A percentile compares a stretch with the other conserved stretches of the same genome.
Conservation (phyloP, 352 stramenopile genomes). For the Pythium aristosporum region DNA sequence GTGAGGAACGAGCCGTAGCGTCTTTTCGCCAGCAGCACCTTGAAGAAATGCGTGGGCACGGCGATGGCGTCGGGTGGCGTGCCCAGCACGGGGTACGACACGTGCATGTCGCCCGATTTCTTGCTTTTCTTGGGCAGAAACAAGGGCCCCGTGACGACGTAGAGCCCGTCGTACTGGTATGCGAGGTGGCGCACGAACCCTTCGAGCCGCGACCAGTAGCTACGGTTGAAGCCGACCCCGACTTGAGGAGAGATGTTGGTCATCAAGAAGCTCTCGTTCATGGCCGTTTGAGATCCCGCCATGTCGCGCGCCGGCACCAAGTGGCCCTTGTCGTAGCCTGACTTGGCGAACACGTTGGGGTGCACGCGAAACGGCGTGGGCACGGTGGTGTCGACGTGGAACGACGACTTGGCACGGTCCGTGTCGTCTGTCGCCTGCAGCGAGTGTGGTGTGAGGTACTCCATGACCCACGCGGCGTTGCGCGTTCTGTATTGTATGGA, state of each 20-base stretch:
- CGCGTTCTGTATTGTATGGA: conserved; percentile 44
- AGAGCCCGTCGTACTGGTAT: conserved; percentile 72
- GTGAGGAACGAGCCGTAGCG: conserved; percentile 65
- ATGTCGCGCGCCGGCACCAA: conserved; percentile 92
- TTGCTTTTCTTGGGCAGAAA: conserved; percentile 89
- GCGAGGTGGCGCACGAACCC: conserved; percentile 84
- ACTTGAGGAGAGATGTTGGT: conserved; percentile 94
- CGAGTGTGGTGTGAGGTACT: conserved; percentile 74
- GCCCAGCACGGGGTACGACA: conserved; percentile 83
- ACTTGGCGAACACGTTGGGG: conserved; percentile 87
- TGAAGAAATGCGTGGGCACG: conserved; percentile 97
- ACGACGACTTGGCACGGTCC: conserved; percentile 83
- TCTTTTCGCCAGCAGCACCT: conserved; percentile 85
- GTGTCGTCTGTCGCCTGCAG: conserved; percentile 66
- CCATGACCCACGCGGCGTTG: conserved; percentile 86
- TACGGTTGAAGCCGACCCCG: conserved; percentile 84
- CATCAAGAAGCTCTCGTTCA: conserved; percentile 95
- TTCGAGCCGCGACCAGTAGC: conserved; percentile 87
- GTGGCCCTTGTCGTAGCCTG: conserved; percentile 94
- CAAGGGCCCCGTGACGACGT: conserved; percentile 93
- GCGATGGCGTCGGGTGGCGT: conserved; percentile 81
- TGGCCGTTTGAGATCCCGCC: conserved; percentile 65
- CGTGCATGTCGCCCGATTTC: conserved; percentile 54
- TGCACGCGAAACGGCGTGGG: conserved; percentile 83
- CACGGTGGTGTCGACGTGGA: conserved; percentile 77